These are phyloP conservation scores for Geotrichum aggregatum DNA, from an alignment of 1,139 yeast genomes.

Conservation along the genomic window DNA sequence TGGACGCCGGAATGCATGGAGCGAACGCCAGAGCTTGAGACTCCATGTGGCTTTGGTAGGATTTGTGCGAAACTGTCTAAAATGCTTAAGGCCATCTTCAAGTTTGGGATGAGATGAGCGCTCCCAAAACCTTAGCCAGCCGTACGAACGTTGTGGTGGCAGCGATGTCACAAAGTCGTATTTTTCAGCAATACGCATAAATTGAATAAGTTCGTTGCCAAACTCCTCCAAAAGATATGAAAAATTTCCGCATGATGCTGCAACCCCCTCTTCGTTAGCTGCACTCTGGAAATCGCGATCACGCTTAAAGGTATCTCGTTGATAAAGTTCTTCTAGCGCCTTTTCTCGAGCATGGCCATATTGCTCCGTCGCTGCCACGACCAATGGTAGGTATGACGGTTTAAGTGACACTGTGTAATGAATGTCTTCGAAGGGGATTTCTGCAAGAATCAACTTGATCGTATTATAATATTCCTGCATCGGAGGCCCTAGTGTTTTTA, in stretches of 20 bases:
- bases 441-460: conserved; percentile 55
- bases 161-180: conserved; percentile 39
- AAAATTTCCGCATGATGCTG: conserved; percentile 82
- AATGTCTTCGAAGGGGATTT: conserved; percentile 52
- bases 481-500: conserved; percentile 67
- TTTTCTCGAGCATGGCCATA: conserved; percentile 55
- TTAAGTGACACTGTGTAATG: conserved; percentile 38
- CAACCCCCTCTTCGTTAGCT: conserved; percentile 72
- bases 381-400: conserved; percentile 49
- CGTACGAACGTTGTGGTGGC: conserved; percentile 41
- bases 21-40: conserved; percentile 43
- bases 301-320: conserved; percentile 51
- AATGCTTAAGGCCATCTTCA: not conserved
- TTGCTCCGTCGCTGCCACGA: conserved; percentile 50
- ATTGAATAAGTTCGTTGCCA: conserved; percentile 53
- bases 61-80: not conserved
- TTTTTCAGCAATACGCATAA: conserved; percentile 47
- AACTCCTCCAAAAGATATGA: conserved; percentile 61
- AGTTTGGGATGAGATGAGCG: not conserved
- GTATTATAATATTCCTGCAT: conserved; percentile 57
- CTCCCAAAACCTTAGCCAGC: conserved; percentile 54
- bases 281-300: conserved; percentile 38
- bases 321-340: conserved; percentile 57
- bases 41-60: conserved; percentile 14
- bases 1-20: conserved; percentile 48